These are phyloP conservation scores for Penicillium sp. DNA, from an alignment of 2,329 filamentous ascomycete species.

Conservation along the genomic window DNA sequence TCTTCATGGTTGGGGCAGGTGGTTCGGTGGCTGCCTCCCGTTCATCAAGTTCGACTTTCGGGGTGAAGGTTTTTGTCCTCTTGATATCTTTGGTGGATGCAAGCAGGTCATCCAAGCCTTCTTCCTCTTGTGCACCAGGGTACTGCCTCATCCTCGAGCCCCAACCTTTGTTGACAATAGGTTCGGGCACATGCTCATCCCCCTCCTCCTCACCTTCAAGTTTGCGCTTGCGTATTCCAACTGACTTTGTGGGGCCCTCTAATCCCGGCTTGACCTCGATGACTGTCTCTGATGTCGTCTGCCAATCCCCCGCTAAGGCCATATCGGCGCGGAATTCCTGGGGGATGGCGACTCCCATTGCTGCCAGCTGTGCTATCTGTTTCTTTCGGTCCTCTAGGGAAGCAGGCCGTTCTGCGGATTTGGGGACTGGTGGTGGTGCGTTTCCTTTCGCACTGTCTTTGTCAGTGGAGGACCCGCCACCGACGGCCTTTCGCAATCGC, in stretches of 20 bases:
- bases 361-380: conserved; percentile 83
- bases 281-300: conserved; percentile 57
- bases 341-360: conserved; percentile 81
- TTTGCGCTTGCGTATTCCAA: conserved; percentile 48
- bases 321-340: conserved; percentile 73
- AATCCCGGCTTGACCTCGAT: conserved; percentile 42
- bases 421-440: conserved; percentile 36
- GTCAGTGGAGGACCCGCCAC: conserved; percentile 40
- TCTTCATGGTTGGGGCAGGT: conserved; percentile 9
- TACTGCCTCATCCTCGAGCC: conserved; percentile 42
- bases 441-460: conserved; percentile 28
- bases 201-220: conserved; percentile 44
- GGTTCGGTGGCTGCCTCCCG: conserved; percentile 10
- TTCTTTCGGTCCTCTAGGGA: conserved; percentile 68
- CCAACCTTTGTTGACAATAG: conserved; percentile 42
- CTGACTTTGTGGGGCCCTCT: conserved; percentile 39
- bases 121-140: conserved; percentile 38
- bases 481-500: conserved; percentile 73
- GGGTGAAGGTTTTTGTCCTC: conserved; percentile 27
- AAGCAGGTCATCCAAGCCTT: conserved; percentile 45
- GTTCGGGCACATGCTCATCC: conserved; percentile 30
- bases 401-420: conserved; percentile 38
- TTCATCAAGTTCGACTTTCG: conserved; percentile 13
- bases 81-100: conserved; percentile 41
- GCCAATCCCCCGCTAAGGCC: conserved; percentile 88